Evolutionary conservation across 305 asterid species (phyloP), one percentile per base, ranked within the genome.

Genomic region (Rubia balearica): DNA sequence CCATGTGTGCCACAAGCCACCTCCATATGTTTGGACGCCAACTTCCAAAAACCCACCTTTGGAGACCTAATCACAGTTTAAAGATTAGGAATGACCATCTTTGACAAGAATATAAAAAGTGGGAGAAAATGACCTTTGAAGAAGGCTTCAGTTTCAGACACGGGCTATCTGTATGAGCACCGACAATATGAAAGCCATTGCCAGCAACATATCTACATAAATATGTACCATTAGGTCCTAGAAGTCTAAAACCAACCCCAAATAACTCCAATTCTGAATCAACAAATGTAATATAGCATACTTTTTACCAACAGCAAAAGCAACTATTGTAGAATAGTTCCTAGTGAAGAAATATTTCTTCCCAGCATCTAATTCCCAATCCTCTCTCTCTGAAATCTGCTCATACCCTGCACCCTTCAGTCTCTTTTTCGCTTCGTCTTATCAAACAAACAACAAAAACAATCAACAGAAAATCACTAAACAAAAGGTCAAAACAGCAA

Each of bases 1-100:
- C 99, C 96, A 94, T 36, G 99, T 91, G 62, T 94, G 96, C 99
- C 99, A 94, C 77, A 94, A 77, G 30, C 99, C 99, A 84, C 96
- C 84, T 62, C 98, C 97, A 82, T 94, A 94, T 69, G 93, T 75
- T 79, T 94, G 97, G 70, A 91, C 96, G 41, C 97, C 98, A 78
- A 91, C 96, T 88, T 89, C 95, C 80, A 94, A 74, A 80, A 65
- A 94, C 62, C 99, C 99, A 72, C 93, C 87, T 88, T 91, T 94
- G 8, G 89, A 73, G 71, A 89, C 96, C 99, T 94, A 81, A 43
- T 78, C 59, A 51, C 51, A 12, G 17, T 21, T 17, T 7, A 51
- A 51, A 51, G 59, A 17, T 51, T 51, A 51, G 7, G n/a, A 10
- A 17, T 0, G 21, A 49, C 8, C 22, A 13, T 48, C 1, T 48